Evolutionary conservation across 768 basidiomycete genomes (phyloP), one percentile per base, ranked within the genome.

Genomic region (Suillus bovinus): DNA sequence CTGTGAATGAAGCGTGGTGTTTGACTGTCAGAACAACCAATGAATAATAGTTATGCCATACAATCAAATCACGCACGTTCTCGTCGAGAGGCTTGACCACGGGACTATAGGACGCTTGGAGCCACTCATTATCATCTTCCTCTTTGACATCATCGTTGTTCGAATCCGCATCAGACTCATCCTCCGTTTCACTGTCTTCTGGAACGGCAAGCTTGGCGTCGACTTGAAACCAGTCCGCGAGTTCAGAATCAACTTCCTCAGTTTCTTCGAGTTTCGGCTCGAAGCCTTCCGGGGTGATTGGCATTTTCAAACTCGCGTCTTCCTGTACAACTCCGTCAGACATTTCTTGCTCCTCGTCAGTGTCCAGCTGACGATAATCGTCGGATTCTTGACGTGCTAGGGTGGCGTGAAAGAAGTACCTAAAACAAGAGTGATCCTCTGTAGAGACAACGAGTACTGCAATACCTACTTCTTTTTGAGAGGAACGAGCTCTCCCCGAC

Each of bases 321-420:
- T 71, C 66, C 62, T 61, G 71, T 62, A 66, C 70, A 33, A 29
- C 56, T 41, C 49, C 56, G 14, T 68, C 66, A 3, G n/a, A 60
- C 60, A 66, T 67, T 31, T 67, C 68, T 5, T 68, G 68, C 0
- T 76, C 76, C 33, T 76, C 77, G 20, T 74, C 70, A 22, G 71
- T 75, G 55, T 77, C 80, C 17, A 76, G 78, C 52, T 80, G 62
- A 14, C 75, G 70, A 66, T 87, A 91, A 39, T 86, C 88, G 1
- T 82, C 79, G 11, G 74, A 77, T 20, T 77, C 74, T 65, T 73
- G 77, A 42, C 88, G 81, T 7, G 72, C 75, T 1, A 78, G 72
- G 0, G 86, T 89, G 5, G 91, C 86, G 68, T 90, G 84, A 77
- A 93, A 92, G 74, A 93, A 91, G 71, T 92, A 93, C 70, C 90